Base-by-base conservation (phyloP, 495 filamentous ascomycete species). In the Talaromyces borbonicus region DNA sequence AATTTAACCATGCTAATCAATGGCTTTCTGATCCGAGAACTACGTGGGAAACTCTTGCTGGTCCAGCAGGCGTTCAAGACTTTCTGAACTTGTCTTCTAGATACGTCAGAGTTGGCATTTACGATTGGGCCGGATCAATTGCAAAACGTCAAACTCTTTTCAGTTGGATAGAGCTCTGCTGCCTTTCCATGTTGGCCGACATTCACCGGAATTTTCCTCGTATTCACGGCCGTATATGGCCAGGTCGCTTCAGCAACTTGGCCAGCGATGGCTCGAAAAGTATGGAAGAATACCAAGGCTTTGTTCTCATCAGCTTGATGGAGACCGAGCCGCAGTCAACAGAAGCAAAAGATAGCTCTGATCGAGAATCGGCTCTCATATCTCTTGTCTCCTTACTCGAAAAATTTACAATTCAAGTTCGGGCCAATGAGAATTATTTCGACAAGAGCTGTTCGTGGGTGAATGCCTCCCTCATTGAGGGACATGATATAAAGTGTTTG, bases 271-370 rank as follows among this genome's bases (percentile, higher is more conserved):
- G 15, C 8, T 15, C 12, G 22, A 31, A 36, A 23, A 19, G 19
- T 8, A 9, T 20, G 18, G 37, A 49, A 0, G 71, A 73, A 33
- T 76, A 72, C 49, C 57, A 71, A 23, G 74, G 72, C 5, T 69
- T 63, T 44, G 81, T 80, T 47, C 66, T 82, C 11, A 64, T 81
- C 18, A 78, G 78, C 5, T 56, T 82, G 18, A 68, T 70, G 25
- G 66, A 61, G 27, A 24, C 18, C 16, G 36, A 49, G 8, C 8
- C 15, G 1, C 32, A 11, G 26, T 40, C 20, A 3, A 27, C 11
- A 23, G 22, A 24, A 22, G 26, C 15, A 3, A 22, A 16, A 16
- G 19, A 35, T 25, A 31, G 32, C 12, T 20, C 44, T 5, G 43
- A 44, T 14, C 43, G 32, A 15, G 23, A 52, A 15, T 44, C 38